Evolutionary conservation across 306 rosid species (phyloP).

Genomic region (Hippophae rhamnoides): DNA sequence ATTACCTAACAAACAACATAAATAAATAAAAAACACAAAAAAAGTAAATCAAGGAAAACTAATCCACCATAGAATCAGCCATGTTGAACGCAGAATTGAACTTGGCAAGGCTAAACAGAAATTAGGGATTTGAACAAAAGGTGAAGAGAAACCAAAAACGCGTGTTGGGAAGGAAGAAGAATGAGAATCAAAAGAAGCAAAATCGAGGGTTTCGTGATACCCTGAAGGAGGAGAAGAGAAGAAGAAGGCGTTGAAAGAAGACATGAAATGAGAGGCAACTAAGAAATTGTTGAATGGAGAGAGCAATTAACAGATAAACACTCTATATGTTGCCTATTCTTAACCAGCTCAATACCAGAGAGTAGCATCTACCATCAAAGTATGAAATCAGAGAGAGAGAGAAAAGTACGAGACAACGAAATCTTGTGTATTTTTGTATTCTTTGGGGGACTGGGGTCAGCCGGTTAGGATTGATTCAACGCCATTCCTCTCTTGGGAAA

Average conservation of each 20-base stretch:
- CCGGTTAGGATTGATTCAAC: too few relatives aligned
- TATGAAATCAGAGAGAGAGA: too few relatives aligned
- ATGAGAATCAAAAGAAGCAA: constrained; percentile 10
- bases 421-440: too few relatives aligned
- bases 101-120: not conserved
- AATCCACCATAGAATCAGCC: constrained; percentile 62
- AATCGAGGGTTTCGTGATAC: constrained; percentile 63
- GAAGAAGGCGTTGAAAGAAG: constrained; percentile 52
- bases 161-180: constrained; percentile 21
- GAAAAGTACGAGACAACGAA: too few relatives aligned
- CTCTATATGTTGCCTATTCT: too few relatives aligned
- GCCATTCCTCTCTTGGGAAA: too few relatives aligned
- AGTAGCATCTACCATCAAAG: too few relatives aligned
- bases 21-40: not conserved
- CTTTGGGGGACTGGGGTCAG: too few relatives aligned
- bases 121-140: constrained; percentile 5
- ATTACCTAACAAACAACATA: too few relatives aligned
- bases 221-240: constrained; percentile 45
- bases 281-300: constrained; percentile 35
- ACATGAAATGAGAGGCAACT: constrained; percentile 61
- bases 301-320: constrained; percentile 33
- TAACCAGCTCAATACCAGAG: too few relatives aligned
- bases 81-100: constrained; percentile 28
- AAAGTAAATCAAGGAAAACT: not conserved
- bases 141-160: constrained; percentile 12